Evolutionary conservation across 2,329 filamentous ascomycete species (phyloP).

Genomic region (Diaporthe australafricana): DNA sequence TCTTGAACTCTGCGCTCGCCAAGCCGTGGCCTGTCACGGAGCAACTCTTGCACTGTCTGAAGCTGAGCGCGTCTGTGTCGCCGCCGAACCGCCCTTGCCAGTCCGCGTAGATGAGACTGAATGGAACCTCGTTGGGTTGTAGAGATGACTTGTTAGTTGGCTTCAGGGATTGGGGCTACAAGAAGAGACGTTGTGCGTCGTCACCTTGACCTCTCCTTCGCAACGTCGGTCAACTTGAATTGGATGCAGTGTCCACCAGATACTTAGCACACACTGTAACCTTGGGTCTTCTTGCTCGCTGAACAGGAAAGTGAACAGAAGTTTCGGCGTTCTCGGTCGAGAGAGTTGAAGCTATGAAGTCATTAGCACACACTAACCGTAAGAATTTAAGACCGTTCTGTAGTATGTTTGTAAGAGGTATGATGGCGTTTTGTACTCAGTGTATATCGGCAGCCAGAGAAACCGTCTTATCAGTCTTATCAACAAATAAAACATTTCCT

Average conservation of each 20-base stretch:
- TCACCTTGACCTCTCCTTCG: not conserved
- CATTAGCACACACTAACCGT: not conserved
- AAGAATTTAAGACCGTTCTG: no score
- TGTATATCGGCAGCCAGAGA: not conserved
- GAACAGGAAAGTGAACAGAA: not conserved
- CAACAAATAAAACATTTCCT: not conserved
- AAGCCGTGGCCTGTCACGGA: no score
- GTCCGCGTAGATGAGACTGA: slow-evolving; percentile 41
- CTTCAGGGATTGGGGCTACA: not conserved
- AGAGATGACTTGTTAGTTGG: slow-evolving; percentile 29
- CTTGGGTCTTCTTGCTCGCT: not conserved
- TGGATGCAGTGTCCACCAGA: not conserved
- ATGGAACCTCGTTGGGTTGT: slow-evolving; percentile 60
- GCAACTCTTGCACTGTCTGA: no score
- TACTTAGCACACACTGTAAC: not conserved
- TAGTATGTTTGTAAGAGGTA: no score
- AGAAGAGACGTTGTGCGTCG: not conserved
- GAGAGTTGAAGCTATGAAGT: not conserved
- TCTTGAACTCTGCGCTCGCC: slow-evolving; percentile 41
- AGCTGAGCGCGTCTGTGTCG: slow-evolving; percentile 44
- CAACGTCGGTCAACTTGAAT: not conserved
- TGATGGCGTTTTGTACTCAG: no score
- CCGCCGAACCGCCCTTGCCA: slow-evolving; percentile 53
- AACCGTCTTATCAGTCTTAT: not conserved
- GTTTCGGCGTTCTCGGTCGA: not conserved